These are phyloP conservation scores for Marchantia paleacea DNA, from an alignment of 225 moss, liverwort and hornwort genomes.

Conservation along the genomic window DNA sequence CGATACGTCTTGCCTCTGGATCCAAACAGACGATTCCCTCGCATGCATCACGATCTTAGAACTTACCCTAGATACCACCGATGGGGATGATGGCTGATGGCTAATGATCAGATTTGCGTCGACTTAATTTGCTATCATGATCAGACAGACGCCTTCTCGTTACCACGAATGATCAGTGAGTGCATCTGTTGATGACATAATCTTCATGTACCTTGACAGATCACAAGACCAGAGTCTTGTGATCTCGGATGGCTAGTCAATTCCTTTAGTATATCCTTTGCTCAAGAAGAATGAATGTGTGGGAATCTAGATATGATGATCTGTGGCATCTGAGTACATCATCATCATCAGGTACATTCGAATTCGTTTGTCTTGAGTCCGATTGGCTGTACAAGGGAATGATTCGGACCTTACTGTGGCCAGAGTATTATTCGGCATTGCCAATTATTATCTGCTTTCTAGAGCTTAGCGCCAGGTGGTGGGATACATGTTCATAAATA, in stretches of 20 bases:
- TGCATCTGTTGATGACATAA: too few relatives aligned
- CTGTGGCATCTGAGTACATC: background rate
- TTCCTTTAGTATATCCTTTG: too few relatives aligned
- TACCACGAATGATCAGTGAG: too few relatives aligned
- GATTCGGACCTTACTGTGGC: background rate
- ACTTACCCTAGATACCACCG: slow-evolving; percentile 9
- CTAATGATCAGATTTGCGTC: too few relatives aligned
- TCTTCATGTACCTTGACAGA: too few relatives aligned
- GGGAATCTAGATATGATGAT: background rate
- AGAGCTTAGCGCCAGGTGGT: too few relatives aligned
- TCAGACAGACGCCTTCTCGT: too few relatives aligned
- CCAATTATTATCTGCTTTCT: too few relatives aligned
- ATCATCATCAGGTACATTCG: background rate
- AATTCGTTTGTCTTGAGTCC: background rate
- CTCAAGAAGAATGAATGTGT: background rate
- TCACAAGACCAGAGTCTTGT: too few relatives aligned
- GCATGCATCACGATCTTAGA: background rate
- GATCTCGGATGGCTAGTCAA: too few relatives aligned
- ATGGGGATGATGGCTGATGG: slow-evolving; percentile 3
- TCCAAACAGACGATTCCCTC: background rate
- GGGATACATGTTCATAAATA: too few relatives aligned
- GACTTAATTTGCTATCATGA: too few relatives aligned
- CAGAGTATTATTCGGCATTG: background rate
- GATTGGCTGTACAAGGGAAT: background rate
- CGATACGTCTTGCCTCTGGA: slow-evolving; percentile 1